Percentiles rank a stretch among this genome's conserved stretches.
phyloP scores from a whole-genome alignment of 163 green algal species.

The Volvox carteri region DNA sequence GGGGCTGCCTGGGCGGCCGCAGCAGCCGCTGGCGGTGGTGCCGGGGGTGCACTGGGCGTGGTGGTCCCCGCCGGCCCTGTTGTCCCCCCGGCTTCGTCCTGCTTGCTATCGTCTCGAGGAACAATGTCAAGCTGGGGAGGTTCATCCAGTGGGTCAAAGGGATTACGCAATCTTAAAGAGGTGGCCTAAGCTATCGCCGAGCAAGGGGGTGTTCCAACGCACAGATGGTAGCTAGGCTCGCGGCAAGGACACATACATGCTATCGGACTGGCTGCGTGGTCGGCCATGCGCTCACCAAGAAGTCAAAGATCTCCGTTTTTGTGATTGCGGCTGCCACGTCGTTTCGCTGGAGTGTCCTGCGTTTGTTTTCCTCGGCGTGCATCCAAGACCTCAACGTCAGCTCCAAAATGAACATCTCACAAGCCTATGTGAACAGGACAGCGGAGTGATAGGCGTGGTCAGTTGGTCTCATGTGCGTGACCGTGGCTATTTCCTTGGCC shows the following conservation, averaged over 20 bases:
- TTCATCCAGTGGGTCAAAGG: too few species aligned
- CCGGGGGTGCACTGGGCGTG: background rate
- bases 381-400: slow-evolving; percentile 95
- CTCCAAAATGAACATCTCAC: slow-evolving; percentile 99
- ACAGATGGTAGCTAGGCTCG: background rate
- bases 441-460: too few species aligned
- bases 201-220: too few species aligned
- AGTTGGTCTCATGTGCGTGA: too few species aligned
- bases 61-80: background rate
- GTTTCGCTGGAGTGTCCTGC: slow-evolving; percentile 94
- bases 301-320: slow-evolving; percentile 96
- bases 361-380: slow-evolving; percentile 96
- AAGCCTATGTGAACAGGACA: slow-evolving; percentile 77
- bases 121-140: slow-evolving; percentile 86
- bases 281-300: slow-evolving; percentile 81
- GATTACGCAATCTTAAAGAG: background rate
- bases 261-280: too few species aligned
- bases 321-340: slow-evolving; percentile 97
- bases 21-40: background rate
- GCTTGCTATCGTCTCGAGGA: slow-evolving; percentile 76
- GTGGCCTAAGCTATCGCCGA: background rate
- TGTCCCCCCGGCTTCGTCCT: slow-evolving; percentile 47
- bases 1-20: background rate
- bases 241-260: background rate
- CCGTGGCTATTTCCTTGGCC: too few species aligned